Evolutionary conservation across 345 rosid species (phyloP), one percentile per base, ranked within the genome.

Genomic region (Zanthoxylum bungeanum): DNA sequence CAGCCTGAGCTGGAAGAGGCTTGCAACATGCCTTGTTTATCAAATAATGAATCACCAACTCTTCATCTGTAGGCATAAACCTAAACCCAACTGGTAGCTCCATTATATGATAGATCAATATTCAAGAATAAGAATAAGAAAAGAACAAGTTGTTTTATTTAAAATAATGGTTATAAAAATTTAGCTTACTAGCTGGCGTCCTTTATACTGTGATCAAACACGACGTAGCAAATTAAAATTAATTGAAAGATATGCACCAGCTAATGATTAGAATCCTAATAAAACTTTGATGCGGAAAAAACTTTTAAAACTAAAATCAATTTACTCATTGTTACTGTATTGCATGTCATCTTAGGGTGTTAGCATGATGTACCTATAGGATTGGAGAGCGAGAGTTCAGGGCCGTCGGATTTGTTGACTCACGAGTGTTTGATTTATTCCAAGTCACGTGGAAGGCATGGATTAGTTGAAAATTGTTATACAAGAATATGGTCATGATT

Each of bases 1-100:
- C 57, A 62, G 22, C n/a, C 1, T 30, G 28, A 14, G 69, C 24
- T 27, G 81, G 71, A 51, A 77, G 9, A 6, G 76, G 51, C 21
- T 6, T 60, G 9, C 27, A 17, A 33, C 7, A 7, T 0, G 39
- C 78, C 64, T 77, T 80, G 59, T 74, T 74, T 6, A 42, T 51
- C 69, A 80, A 64, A 40, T 80, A 80, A 70, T 62, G 40, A 16
- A 44, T 37, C 28, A 77, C 74, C 44, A 80, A 16, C 30, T 80
- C 81, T 40, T 74, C 76, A 3, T 80, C 81, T 2, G 84, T 80
- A 0, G 84, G 84, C 17, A 42, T 0, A 46, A 80, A 77, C 50
- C 71, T 57, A 50, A 39, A 79, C 25, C 82, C 84, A 21, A 47
- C 50, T 12, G 84, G 81, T 0, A 68, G 16, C 4, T 31, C 63